A percentile compares a stretch with the other conserved stretches of the same genome.
Evolutionary conservation across 1,284 basidiomycete species (phyloP).

Genomic region (Marasmius oreades): DNA sequence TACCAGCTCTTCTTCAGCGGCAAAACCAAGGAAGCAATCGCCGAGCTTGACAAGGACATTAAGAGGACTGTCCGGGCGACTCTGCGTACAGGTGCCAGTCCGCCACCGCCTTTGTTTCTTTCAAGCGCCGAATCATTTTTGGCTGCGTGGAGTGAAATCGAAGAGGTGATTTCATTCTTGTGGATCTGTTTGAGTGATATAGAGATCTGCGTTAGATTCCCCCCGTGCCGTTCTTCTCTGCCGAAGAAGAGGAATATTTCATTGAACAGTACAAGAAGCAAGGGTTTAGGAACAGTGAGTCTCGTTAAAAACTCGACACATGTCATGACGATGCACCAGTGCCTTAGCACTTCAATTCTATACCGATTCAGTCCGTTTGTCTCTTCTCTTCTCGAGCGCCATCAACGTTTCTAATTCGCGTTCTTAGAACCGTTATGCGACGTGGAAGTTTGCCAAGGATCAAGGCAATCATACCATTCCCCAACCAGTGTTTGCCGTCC

Average conservation of each 20-base stretch:
- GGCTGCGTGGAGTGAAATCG: conserved; percentile 42
- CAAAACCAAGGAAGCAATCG: conserved; percentile 41
- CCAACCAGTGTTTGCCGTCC: conserved; percentile 54
- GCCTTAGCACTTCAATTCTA: conserved; percentile 57
- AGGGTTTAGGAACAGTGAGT: conserved; percentile 59
- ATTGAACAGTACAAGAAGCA: conserved; percentile 54
- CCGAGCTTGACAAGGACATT: conserved; percentile 53
- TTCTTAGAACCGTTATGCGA: conserved; percentile 46
- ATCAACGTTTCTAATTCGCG: background rate
- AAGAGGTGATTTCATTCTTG: conserved; percentile 29
- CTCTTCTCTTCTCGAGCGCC: background rate
- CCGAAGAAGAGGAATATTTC: conserved; percentile 64
- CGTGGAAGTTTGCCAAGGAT: conserved; percentile 46
- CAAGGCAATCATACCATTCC: conserved; percentile 59
- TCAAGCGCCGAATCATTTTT: conserved; percentile 45
- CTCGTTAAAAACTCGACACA: background rate
- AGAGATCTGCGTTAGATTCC: conserved; percentile 40
- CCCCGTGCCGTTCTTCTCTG: conserved; percentile 53
- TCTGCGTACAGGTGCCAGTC: conserved; percentile 44
- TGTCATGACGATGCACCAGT: conserved; percentile 11
- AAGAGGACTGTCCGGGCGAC: conserved; percentile 52
- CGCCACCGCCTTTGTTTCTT: conserved; percentile 54
- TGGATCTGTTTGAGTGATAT: background rate
- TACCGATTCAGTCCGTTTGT: conserved; percentile 38
- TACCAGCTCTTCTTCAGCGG: conserved; percentile 63